phyloP scores from a whole-genome alignment of 495 filamentous ascomycete genomes.

The Parmelia sp. region DNA sequence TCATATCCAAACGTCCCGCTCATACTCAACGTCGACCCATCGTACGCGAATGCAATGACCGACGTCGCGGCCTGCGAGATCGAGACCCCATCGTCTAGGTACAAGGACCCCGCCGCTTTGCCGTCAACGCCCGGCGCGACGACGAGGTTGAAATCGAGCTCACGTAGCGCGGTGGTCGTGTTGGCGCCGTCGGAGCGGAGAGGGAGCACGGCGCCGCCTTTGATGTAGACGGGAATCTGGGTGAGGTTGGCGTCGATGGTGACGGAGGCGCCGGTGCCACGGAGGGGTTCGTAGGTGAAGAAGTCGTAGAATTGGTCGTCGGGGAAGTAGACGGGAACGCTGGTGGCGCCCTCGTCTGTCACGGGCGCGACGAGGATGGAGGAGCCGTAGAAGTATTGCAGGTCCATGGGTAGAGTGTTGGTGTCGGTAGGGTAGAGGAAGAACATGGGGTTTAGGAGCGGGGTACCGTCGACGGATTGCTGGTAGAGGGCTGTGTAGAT shows the following conservation, averaged over 20 bases:
- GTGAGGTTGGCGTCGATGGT: slow-evolving; percentile 50
- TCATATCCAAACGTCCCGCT: slow-evolving; percentile 48
- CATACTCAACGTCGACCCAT: slow-evolving; percentile 42
- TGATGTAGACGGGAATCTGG: slow-evolving; percentile 66
- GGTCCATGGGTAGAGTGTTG: slow-evolving; percentile 52
- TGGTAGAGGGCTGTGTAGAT: slow-evolving; percentile 68
- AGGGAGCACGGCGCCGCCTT: slow-evolving; percentile 65
- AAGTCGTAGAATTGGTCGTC: slow-evolving; percentile 74
- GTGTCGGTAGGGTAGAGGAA: slow-evolving; percentile 64
- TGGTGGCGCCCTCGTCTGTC: slow-evolving; percentile 53
- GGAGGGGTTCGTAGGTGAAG: slow-evolving; percentile 53
- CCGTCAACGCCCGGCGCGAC: slow-evolving; percentile 53
- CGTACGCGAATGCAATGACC: slow-evolving; percentile 49
- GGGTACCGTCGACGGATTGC: slow-evolving; percentile 63
- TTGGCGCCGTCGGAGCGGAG: slow-evolving; percentile 53
- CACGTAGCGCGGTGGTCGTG: slow-evolving; percentile 64
- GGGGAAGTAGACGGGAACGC: slow-evolving; percentile 67
- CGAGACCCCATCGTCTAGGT: slow-evolving; percentile 57
- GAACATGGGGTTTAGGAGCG: slow-evolving; percentile 62
- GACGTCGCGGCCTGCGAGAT: slow-evolving; percentile 44
- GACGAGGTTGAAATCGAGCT: slow-evolving; percentile 62
- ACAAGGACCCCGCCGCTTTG: slow-evolving; percentile 47
- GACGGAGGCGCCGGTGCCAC: slow-evolving; percentile 48
- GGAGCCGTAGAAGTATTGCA: slow-evolving; percentile 71
- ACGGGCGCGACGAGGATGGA: slow-evolving; percentile 70